A percentile compares a stretch with the other conserved stretches of the same genome.
Evolutionary conservation across 148 eudicot genomes (phyloP).

Genomic region (Rhododendron vialii): DNA sequence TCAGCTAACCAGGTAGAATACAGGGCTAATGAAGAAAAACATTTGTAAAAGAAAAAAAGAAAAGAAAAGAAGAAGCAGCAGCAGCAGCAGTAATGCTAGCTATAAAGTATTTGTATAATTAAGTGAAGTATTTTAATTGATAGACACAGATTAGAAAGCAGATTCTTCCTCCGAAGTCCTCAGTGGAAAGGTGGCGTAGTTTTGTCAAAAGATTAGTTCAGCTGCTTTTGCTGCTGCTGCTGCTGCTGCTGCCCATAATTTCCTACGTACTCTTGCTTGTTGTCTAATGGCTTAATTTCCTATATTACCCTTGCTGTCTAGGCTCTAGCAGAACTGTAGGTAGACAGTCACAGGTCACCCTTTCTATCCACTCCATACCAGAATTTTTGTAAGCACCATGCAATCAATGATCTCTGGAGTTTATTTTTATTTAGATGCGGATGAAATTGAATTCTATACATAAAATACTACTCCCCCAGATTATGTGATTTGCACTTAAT

Average conservation of each 20-base stretch:
- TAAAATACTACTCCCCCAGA: too few species aligned
- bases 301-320: not conserved
- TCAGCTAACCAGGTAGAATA: constrained; percentile 6
- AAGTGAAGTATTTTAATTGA: too few species aligned
- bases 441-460: too few species aligned
- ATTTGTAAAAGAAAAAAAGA: not conserved
- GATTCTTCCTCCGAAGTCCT: constrained; percentile 1
- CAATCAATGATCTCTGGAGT: too few species aligned
- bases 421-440: too few species aligned
- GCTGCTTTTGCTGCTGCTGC: constrained; percentile 6
- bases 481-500: too few species aligned
- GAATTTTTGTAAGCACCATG: not conserved
- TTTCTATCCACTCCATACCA: constrained; percentile 20
- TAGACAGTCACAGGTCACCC: constrained; percentile 15
- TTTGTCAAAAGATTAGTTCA: constrained; percentile 11
- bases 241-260: not conserved
- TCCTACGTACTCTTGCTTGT: not conserved
- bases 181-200: not conserved
- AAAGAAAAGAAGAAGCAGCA: not conserved
- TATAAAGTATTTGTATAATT: not conserved
- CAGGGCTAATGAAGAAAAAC: not conserved
- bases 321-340: not conserved
- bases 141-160: not conserved
- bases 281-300: not conserved
- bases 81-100: too few species aligned